Evolutionary conservation across 805 yeast genomes (phyloP), one percentile per base, ranked within the genome.

Genomic region (Kuraishia borneana): DNA sequence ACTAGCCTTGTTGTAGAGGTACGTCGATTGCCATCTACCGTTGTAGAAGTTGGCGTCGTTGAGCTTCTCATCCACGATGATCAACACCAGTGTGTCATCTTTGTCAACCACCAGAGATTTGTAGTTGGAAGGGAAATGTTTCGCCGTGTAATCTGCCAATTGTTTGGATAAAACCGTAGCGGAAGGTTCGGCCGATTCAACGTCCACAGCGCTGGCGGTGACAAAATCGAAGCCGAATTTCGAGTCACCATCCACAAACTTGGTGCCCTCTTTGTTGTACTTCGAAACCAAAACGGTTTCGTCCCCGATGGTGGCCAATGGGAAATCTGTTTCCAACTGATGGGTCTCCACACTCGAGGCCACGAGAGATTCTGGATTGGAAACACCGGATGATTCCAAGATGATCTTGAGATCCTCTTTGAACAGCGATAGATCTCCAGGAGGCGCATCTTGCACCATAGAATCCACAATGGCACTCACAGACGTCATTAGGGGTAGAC

Each of bases 11-110:
- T 66, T 53, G 37, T 70, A 60, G 5, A 58, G 49, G 56, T 84
- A 87, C 39, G 62, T 59, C 1, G 94, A 77, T 35, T 63, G 70
- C 96, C 96, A 87, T 51, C 76, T 72, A 6, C 97, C 97, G 46
- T 85, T 85, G 72, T 88, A 83, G 60, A 65, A 87, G 60, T 89
- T 89, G 26, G 69, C 65, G 31, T 82, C 74, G 53, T 79, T 84
- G 43, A 74, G 63, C 54, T 74, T 76, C 43, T 75, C 78, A 35
- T 89, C 94, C 31, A 80, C 67, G 18, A 87, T 65, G 5, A 82
- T 63, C 5, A 87, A 46, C 21, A 50, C 43, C 9, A 44, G 33
- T 5, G 63, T 43, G 19, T 75, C 63, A 3, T 40, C 50, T 4
- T 42, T 40, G 9, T 44, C 55, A 25, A 68, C 53, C 3, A 70